Base-by-base conservation (phyloP, 2,329 filamentous ascomycete genomes). In the Phaeoacremonium minimum region DNA sequence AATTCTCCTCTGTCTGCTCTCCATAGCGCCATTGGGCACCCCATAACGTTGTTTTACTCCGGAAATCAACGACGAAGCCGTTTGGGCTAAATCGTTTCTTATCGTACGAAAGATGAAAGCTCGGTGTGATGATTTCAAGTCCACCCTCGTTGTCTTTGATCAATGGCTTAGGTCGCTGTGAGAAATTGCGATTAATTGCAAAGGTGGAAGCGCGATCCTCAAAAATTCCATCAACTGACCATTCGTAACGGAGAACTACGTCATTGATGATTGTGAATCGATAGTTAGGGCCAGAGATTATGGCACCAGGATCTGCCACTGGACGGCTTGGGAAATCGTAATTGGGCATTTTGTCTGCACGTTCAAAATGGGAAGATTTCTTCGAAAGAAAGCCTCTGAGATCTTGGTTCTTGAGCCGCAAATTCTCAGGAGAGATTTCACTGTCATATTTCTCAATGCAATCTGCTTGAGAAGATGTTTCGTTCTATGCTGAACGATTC, bases 141-240 rank as follows among this genome's bases (percentile, higher is more conserved):
- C 53, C 48, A 16, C 66, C 54, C 2, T 66, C 55, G 11, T 55
- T 56, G 15, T 79, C 68, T 36, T 65, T 57, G 32, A 73, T 58
- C 5, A 61, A 63, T 46, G 71, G 77, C 29, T 68, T 50, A 0
- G 68, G 67, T 1, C 71, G 64, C 2, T 42, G 39, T 2, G 66
- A 56, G 17, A 73, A 60, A 9, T 61, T 54, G 17, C 78, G 65
- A 43, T 75, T 71, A 38, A 76, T 62, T n/a, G 77, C 79, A 49
- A 83, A 77, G 8, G 72, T 73, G 1, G 76, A 81, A 0, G 75
- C 72, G 5, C 77, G 69, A 49, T 83, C 77, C 49, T 83, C 79
- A 46, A 83, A 83, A 20, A 60, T 49, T 33, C 71, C 67, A 43
- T 83, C 77, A 9, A 66, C 60, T 1, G 77, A 69, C 75, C 75